Percentiles rank a stretch among this genome's conserved stretches.
phyloP scores from a whole-genome alignment of 805 yeast species.

The Monosporozyma servazzii region DNA sequence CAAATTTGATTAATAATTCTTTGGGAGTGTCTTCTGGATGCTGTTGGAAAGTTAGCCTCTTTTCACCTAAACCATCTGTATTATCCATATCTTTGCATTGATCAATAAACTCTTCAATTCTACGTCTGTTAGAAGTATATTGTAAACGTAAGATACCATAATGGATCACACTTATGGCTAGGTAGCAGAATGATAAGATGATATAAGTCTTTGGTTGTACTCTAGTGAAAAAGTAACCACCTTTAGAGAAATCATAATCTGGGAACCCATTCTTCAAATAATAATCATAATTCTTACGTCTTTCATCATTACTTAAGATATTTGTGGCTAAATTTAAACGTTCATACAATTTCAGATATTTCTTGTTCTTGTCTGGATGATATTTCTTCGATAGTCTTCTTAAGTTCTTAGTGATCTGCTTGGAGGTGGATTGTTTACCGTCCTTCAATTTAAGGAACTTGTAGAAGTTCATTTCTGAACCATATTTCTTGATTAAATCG shows the following conservation, averaged over 20 bases:
- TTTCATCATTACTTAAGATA: slow-evolving; percentile 52
- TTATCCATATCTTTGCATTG: slow-evolving; percentile 49
- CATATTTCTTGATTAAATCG: slow-evolving; percentile 53
- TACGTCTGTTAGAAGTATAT: slow-evolving; percentile 46
- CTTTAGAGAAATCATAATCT: slow-evolving; percentile 57
- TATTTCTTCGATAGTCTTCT: slow-evolving; percentile 58
- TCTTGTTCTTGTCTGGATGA: slow-evolving; percentile 76
- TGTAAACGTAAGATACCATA: slow-evolving; percentile 45
- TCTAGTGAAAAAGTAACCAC: slow-evolving; percentile 45
- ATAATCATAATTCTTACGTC: slow-evolving; percentile 71
- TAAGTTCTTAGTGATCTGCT: slow-evolving; percentile 56
- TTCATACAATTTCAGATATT: slow-evolving; percentile 49
- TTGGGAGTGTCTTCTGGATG: slow-evolving; percentile 40
- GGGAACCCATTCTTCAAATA: slow-evolving; percentile 83
- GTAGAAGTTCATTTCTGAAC: slow-evolving; percentile 55
- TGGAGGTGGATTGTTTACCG: slow-evolving; percentile 34
- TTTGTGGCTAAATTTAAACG: slow-evolving; percentile 68
- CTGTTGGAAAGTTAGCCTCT: slow-evolving; percentile 33
- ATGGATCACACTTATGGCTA: slow-evolving; percentile 49
- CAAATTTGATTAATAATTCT: slow-evolving; percentile 45
- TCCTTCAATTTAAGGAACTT: slow-evolving; percentile 47
- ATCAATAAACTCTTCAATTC: slow-evolving; percentile 43
- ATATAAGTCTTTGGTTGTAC: slow-evolving; percentile 58
- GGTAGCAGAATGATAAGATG: slow-evolving; percentile 42
- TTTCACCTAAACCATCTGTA: slow-evolving; percentile 45